Conservation (phyloP, 768 basidiomycete species). For the Termitomyces sp. region DNA sequence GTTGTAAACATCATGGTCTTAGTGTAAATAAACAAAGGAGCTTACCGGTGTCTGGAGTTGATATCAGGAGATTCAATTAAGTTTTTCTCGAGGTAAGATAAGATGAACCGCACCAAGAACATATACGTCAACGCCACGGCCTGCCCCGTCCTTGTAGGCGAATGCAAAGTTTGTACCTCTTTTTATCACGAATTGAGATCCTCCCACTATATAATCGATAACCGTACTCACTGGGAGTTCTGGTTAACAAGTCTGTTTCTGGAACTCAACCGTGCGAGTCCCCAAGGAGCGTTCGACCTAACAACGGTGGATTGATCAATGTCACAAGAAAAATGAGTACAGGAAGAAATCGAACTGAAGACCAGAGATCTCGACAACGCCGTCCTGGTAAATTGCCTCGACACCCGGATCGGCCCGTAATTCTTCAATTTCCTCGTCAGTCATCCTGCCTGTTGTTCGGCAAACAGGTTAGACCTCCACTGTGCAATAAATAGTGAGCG, state of each 20-base stretch:
- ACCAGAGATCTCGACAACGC: neutral
- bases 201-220: too few relatives aligned
- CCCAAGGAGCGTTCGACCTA: neutral
- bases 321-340: neutral
- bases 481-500: neutral
- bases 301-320: neutral
- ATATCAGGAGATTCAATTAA: neutral
- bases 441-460: neutral
- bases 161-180: neutral
- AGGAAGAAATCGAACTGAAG: neutral
- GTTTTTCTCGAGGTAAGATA: neutral
- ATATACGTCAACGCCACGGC: neutral
- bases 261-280: neutral
- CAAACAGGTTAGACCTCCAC: neutral
- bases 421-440: neutral
- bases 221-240: neutral
- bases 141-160: neutral
- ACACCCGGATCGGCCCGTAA: neutral
- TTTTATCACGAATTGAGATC: neutral
- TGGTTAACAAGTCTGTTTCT: neutral
- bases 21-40: too few relatives aligned
- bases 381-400: neutral
- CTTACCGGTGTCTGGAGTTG: neutral
- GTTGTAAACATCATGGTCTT: too few relatives aligned
- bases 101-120: neutral